Base-by-base conservation (phyloP, 2,329 filamentous ascomycete species). In the Polychaeton citri region DNA sequence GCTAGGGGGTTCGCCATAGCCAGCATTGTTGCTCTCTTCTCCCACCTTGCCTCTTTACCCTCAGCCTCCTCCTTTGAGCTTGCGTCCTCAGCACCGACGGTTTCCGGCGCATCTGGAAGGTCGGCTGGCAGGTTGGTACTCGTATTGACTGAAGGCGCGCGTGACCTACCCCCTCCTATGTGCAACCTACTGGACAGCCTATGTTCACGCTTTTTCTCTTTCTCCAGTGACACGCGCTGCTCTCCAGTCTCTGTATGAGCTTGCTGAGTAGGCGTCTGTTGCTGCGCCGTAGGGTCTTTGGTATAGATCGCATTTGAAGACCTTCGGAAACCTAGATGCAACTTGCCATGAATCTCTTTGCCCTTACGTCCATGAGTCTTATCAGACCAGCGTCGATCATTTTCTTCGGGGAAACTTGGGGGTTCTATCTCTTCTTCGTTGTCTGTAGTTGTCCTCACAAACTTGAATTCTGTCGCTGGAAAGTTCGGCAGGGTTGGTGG, bases 11-110 rank as follows among this genome's bases (percentile, higher is more conserved):
- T 55, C 24, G 43, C 68, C 66, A 40, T 73, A 20, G 84, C 88
- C 45, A 96, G 66, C 40, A 92, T 74, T n/a, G 87, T 95, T 19
- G 90, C 90, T 41, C 88, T 72, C 64, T 82, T 79, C 68, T 96
- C 90, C 90, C 90, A 98, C 61, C 81, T 72, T 40, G 75, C 74
- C 65, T 92, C 81, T 35, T 66, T 63, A 18, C 71, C 68, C 44
- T 68, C 62, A 39, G 57, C 61, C 46, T 40, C 42, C 26, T 43
- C 45, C 26, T 47, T 52, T 18, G 42, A 36, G 8, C 67, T 63
- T 21, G 64, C 65, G 17, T 43, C 39, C 10, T 19, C 30, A 13
- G 43, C 56, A 46, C 62, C 55, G 33, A 68, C 63, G 39, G 93
- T 82, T 43, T 77, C 76, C 17, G 87, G 88, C 38, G 94, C 84